Base-by-base conservation (phyloP, 352 stramenopile genomes). In the Pythium guiyangense region DNA sequence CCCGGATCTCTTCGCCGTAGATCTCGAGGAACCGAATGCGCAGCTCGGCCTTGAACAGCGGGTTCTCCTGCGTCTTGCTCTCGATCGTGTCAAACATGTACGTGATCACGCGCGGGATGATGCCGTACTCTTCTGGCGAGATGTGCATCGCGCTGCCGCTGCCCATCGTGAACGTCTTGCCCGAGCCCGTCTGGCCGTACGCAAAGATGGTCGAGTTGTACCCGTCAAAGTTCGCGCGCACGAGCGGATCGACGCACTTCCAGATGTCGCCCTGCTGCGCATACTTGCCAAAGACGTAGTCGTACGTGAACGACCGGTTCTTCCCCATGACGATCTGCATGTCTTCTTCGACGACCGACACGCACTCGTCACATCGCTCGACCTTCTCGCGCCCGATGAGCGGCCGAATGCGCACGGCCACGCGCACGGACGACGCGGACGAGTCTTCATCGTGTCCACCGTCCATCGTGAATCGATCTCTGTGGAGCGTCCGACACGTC, bases 141-240 rank as follows among this genome's bases (percentile, higher is more conserved):
- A 93, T 78, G 62, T 92, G 78, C 60, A 91, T 77, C 14, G 78
- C 78, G 67, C 85, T 94, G 34, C 86, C 86, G 49, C 84, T 94
- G 53, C 84, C 87, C 87, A 96, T 96, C 9, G 86, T 96, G 69
- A 86, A 90, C 43, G 86, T 95, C 71, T 96, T 96, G 39, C 86
- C 86, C 5, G 79, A 90, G 5, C 85, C 85, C 2, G 86, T 96
- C 66, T 96, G 86, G 17, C 86, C 86, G 58, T 96, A 96, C 18
- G 86, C 86, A 58, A 96, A 94, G 67, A 96, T 89, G 26, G 87
- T 96, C 4, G 86, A 78, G 71, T 96, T 96, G 71, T 96, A 96
- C 34, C 87, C 87, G 49, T 96, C 84, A 48, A 96, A 93, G 11
- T 75, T 81, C n/a, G 83, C 73, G 31, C 81, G 69, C 39, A 93